Conservation (phyloP, 2,329 filamentous ascomycete species). For the Pseudogymnoascus sp. region DNA sequence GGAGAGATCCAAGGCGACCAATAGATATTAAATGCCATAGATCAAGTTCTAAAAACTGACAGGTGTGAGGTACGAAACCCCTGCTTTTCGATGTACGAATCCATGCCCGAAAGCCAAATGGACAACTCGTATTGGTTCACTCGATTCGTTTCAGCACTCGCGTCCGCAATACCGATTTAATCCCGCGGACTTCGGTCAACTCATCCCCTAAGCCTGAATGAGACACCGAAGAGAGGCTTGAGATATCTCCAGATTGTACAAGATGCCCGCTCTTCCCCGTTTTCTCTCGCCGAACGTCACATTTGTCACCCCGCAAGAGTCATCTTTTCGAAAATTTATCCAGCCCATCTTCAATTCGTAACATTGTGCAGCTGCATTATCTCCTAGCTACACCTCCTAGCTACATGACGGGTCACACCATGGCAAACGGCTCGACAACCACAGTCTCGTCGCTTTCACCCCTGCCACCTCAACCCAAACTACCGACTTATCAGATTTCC, state of each 20-base stretch:
- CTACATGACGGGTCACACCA: not conserved
- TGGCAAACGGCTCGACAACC: not conserved
- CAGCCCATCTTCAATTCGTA: not conserved
- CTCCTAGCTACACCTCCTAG: too few relatives aligned
- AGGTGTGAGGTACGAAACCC: too few relatives aligned
- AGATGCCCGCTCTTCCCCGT: not conserved
- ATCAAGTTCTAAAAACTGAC: too few relatives aligned
- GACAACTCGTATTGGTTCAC: too few relatives aligned
- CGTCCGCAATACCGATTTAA: too few relatives aligned
- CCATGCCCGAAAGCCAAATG: too few relatives aligned
- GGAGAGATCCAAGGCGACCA: too few relatives aligned
- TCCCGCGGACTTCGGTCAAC: too few relatives aligned
- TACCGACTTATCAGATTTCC: not conserved
- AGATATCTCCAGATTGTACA: not conserved
- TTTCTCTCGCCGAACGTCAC: not conserved
- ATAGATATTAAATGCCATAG: too few relatives aligned
- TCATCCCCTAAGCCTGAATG: not conserved
- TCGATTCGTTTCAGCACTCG: too few relatives aligned
- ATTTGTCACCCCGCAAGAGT: not conserved
- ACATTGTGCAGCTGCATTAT: not conserved
- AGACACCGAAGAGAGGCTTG: not conserved
- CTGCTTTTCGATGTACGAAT: too few relatives aligned
- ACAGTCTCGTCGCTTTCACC: not conserved
- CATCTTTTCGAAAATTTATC: not conserved
- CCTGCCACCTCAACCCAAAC: not conserved